These are phyloP conservation scores for Mitosporidium daphniae DNA, from an alignment of 371 early-diverging fungal species.

Conservation along the genomic window DNA sequence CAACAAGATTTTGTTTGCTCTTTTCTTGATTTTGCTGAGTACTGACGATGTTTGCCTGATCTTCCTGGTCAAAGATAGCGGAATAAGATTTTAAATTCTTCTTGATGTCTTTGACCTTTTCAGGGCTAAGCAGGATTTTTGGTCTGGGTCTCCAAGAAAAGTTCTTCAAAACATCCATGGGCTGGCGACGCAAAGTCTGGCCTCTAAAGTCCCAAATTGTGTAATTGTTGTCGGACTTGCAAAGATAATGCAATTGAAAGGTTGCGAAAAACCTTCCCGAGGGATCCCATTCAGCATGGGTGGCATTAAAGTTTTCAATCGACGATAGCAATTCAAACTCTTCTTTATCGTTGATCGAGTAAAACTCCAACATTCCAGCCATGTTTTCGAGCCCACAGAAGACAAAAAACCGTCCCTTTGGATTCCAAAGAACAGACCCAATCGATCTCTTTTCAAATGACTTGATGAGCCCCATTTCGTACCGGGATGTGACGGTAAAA, in stretches of 20 bases:
- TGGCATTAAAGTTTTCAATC: slow-evolving; percentile 54
- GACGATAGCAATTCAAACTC: slow-evolving; percentile 24
- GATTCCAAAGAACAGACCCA: slow-evolving; percentile 61
- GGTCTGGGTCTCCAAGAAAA: slow-evolving; percentile 77
- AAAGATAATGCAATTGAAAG: too few relatives aligned
- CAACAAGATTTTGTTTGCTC: slow-evolving; percentile 4
- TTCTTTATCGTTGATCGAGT: slow-evolving; percentile 23
- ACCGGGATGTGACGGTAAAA: slow-evolving; percentile 1
- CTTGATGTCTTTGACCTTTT: slow-evolving; percentile 38
- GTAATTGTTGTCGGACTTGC: slow-evolving; percentile 53
- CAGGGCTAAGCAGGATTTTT: slow-evolving; percentile 21
- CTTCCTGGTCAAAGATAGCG: slow-evolving; percentile 29
- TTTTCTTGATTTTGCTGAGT: slow-evolving; percentile 5
- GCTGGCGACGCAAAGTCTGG: slow-evolving; percentile 16
- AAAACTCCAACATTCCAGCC: slow-evolving; percentile 53
- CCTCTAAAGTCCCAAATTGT: slow-evolving; percentile 65
- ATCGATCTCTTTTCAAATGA: slow-evolving; percentile 30
- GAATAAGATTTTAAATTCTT: slow-evolving; percentile 57
- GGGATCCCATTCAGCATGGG: slow-evolving; percentile 86
- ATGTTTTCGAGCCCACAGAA: slow-evolving; percentile 41
- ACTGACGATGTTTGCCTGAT: slow-evolving; percentile 2
- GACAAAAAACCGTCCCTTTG: slow-evolving; percentile 61
- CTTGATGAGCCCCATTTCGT: slow-evolving; percentile 4
- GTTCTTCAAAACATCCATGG: slow-evolving; percentile 46
- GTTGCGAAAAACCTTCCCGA: slow-evolving; percentile 68